A percentile compares a stretch with the other conserved stretches of the same genome.
phyloP scores from a whole-genome alignment of 768 basidiomycete genomes.

The Jaapia argillacea region DNA sequence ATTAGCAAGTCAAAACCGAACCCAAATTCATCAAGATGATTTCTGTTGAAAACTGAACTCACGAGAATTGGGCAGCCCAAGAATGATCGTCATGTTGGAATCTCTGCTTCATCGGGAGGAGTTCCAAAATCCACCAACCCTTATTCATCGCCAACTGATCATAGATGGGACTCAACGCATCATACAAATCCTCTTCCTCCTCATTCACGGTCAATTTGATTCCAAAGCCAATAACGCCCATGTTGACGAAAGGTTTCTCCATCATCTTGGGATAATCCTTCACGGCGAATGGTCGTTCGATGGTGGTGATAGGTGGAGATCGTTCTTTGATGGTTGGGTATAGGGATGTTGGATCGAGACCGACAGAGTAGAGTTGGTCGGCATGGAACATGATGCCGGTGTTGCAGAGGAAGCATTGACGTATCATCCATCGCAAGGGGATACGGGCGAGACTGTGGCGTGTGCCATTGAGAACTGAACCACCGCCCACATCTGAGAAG shows the following conservation, averaged over 20 bases:
- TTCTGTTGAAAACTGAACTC: not conserved
- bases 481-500: slow-evolving; percentile 73
- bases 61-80: slow-evolving; percentile 2
- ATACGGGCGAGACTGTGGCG: slow-evolving; percentile 59
- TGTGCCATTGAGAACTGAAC: slow-evolving; percentile 46
- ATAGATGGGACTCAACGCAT: slow-evolving; percentile 39
- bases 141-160: slow-evolving; percentile 43
- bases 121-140: slow-evolving; percentile 62
- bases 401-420: slow-evolving; percentile 39
- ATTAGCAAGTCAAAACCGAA: too few relatives aligned
- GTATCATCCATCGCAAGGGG: slow-evolving; percentile 50
- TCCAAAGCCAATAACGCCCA: too few relatives aligned
- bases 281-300: not conserved
- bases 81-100: slow-evolving; percentile 5
- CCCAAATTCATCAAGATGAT: too few relatives aligned
- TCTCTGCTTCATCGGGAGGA: slow-evolving; percentile 16
- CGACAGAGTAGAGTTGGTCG: slow-evolving; percentile 20
- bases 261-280: slow-evolving; percentile 11
- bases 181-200: slow-evolving; percentile 55
- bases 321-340: slow-evolving; percentile 16
- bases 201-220: slow-evolving; percentile 28
- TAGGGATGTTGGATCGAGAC: slow-evolving; percentile 17
- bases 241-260: slow-evolving; percentile 9
- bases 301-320: slow-evolving; percentile 6
- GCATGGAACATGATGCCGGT: slow-evolving; percentile 29